Evolutionary conservation across 164 flowering plant genomes (phyloP).

Genomic region (Stephania yunnanensis): DNA sequence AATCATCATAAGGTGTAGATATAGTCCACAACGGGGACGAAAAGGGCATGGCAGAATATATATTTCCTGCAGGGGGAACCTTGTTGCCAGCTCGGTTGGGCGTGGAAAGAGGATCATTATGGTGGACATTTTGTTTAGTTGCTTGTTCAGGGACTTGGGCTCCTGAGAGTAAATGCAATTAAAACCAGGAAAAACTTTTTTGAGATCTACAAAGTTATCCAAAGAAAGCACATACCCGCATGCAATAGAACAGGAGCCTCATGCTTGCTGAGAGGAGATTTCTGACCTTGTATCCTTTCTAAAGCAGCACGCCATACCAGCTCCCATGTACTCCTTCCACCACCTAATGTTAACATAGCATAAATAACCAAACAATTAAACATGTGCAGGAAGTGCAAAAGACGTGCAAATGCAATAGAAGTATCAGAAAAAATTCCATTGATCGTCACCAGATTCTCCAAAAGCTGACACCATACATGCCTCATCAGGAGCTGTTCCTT

Average conservation of each 20-base stretch:
- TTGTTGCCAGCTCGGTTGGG: slow-evolving; percentile 49
- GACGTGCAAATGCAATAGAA: not conserved
- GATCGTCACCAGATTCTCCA: slow-evolving; percentile 62
- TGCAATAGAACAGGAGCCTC: slow-evolving; percentile 53
- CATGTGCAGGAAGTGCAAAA: not conserved
- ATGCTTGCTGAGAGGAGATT: slow-evolving; percentile 30
- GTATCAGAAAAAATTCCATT: slow-evolving; percentile 1
- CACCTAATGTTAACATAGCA: slow-evolving; percentile 40
- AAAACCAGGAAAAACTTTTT: slow-evolving; percentile 1
- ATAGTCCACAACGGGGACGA: slow-evolving; percentile 89
- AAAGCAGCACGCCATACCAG: slow-evolving; percentile 57
- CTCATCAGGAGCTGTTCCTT: slow-evolving; percentile 85
- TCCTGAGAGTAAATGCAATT: slow-evolving; percentile 32
- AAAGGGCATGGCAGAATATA: slow-evolving; percentile 45
- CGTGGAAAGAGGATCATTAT: slow-evolving; percentile 37
- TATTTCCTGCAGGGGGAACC: slow-evolving; percentile 32
- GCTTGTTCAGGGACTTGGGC: slow-evolving; percentile 38
- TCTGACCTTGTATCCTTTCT: slow-evolving; percentile 55
- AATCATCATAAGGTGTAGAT: slow-evolving; percentile 46
- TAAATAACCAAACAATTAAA: not conserved
- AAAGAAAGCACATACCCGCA: slow-evolving; percentile 37
- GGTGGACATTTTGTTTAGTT: slow-evolving; percentile 32
- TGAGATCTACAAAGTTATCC: not conserved
- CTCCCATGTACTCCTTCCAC: slow-evolving; percentile 81
- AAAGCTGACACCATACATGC: slow-evolving; percentile 88